Base-by-base conservation (phyloP, 1,284 basidiomycete species). In the Microbotryum lychnidis-dioicae region DNA sequence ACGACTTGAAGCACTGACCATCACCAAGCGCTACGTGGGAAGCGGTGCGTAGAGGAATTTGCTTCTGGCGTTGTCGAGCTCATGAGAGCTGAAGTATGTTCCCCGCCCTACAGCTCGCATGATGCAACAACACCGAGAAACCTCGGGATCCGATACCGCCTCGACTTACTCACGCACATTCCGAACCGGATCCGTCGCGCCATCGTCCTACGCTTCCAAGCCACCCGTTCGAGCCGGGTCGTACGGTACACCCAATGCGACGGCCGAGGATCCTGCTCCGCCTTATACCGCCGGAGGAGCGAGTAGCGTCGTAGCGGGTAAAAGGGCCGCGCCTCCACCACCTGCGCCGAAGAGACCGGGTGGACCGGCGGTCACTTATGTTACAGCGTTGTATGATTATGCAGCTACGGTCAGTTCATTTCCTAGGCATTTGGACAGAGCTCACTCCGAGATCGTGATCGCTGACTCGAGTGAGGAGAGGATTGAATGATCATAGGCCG, bases 321-420 rank as follows among this genome's bases (percentile, higher is more conserved):
- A 91, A 76, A 82, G 86, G 60, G 83, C 87, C 0, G 89, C 91
- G 0, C 91, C 92, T 1, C 91, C 91, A 0, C 90, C 92, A 1
- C 81, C 91, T 54, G 87, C 91, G 20, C 79, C 82, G 60, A 85
- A 84, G 74, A 83, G 87, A 0, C 84, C 84, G 67, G 63, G 64
- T 10, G 56, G 31, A 18, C 55, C 54, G 16, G 71, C 78, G 50
- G 79, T 79, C 1, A 77, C 80, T 73, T 92, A 91, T 71, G 93
- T 94, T 42, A 87, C 91, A 4, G 94, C 96, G 29, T 76, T 98
- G 72, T 99, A 97, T 74, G 94, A 99, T 76, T 99, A 96, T 74
- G 82, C 82, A 42, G 91, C 94, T 12, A 87, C 37, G 37, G 37
- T 42, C 10, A 14, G 37, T 16, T 18, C 12, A 87, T 80, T 84